Evolutionary conservation across 2,329 filamentous ascomycete species (phyloP), one percentile per base, ranked within the genome.

Genomic region (Botrytis cinerea): DNA sequence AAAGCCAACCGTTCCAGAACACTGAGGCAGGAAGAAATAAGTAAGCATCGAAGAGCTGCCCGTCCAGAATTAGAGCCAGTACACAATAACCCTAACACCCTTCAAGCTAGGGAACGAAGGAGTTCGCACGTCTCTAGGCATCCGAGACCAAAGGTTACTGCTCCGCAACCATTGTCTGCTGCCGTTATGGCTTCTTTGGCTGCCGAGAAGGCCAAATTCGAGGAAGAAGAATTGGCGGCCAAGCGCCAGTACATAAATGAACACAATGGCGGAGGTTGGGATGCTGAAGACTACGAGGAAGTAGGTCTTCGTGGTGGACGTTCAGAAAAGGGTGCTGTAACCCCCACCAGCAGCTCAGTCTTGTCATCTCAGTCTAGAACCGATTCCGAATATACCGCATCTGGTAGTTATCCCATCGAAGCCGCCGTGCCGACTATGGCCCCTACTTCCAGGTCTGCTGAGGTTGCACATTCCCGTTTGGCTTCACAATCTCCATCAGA

Each of bases 111-210:
- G 20, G 20, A 16, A 22, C 25, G 32, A 32, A 32, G 2, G 32
- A 32, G 32, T 32, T 32, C n/a, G 8, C 40, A 16, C 4, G 20
- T 2, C 1, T 9, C 28, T 32, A 32, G 9, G 2, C 35, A 6
- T 6, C 6, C 12, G 1, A 8, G 5, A 40, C 22, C 32, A 14
- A 16, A 40, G 1, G n/a, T 0, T n/a, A n/a, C 25, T 2, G 35
- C 3, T 4, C 22, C 25, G 18, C 35, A 22, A 16, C 22, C 25
- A n/a, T 14, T 62, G 0, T 40, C 35, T 2, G 35, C 60, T 12
- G 35, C 60, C 5, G 25, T 40, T n/a, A n/a, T 62, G 35, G 35
- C 60, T 40, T 40, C 60, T n/a, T 18, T 62, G 12, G 60, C 60
- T 40, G 35, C 60, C n/a, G 60, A 62, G 4, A 40, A 62, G 1